Conservation (phyloP, 345 rosid genomes). For the Aquilaria malaccensis region DNA sequence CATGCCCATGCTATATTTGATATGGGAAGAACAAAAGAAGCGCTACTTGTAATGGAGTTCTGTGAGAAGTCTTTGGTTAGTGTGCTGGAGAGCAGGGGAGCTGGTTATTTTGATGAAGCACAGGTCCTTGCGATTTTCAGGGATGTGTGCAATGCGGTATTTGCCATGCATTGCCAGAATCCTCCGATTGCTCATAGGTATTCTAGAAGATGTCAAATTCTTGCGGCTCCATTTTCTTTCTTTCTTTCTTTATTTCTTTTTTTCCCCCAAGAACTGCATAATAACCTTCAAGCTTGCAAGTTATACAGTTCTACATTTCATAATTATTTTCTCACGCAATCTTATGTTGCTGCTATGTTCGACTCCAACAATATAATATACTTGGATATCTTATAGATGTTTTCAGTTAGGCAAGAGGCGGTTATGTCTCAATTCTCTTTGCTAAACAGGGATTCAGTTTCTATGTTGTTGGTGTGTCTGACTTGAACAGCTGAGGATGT, state of each 20-base stretch:
- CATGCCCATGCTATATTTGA: slow-evolving; percentile 64
- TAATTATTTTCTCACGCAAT: not conserved
- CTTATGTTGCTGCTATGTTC: not conserved
- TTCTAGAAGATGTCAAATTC: not conserved
- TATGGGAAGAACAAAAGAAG: slow-evolving; percentile 93
- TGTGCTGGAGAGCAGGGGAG: slow-evolving; percentile 78
- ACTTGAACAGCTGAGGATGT: no score
- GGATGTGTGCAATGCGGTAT: slow-evolving; percentile 93
- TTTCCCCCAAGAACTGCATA: not conserved
- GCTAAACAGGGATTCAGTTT: no score
- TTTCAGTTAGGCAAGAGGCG: not conserved
- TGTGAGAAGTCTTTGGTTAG: slow-evolving; percentile 84
- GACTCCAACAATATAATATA: not conserved
- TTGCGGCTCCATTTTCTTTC: not conserved
- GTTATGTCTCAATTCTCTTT: no score
- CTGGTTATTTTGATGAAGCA: slow-evolving; percentile 81
- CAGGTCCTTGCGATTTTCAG: slow-evolving; percentile 68
- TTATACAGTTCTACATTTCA: no score
- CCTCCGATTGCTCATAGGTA: slow-evolving; percentile 97
- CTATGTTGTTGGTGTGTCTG: no score
- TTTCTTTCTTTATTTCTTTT: not conserved
- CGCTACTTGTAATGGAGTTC: slow-evolving; percentile 83
- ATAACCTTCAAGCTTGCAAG: no score
- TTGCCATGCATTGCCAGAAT: slow-evolving; percentile 87
- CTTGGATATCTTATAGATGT: not conserved